Conservation (phyloP, 169 alveolate species). For the Plasmodium knowlesi region DNA sequence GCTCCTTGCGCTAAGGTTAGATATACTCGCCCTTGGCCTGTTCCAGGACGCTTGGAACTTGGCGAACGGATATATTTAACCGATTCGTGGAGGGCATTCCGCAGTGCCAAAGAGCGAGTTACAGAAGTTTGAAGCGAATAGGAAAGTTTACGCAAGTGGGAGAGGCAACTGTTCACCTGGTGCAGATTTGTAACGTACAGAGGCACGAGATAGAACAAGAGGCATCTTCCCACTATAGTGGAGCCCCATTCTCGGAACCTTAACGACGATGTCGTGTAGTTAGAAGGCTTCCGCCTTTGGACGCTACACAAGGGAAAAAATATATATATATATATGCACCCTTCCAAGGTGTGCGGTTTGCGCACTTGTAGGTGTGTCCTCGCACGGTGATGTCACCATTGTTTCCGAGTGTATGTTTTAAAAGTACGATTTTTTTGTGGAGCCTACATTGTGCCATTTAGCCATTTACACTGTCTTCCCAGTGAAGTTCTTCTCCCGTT, state of each 20-base stretch:
- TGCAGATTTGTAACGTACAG: too few relatives aligned
- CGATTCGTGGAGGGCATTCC: background rate
- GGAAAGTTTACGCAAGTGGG: background rate
- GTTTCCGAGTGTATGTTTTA: background rate
- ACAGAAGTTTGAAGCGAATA: background rate
- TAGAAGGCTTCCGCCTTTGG: background rate
- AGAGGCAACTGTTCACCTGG: too few relatives aligned
- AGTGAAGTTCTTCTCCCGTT: background rate
- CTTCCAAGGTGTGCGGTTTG: background rate
- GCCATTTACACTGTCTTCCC: background rate
- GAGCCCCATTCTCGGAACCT: background rate
- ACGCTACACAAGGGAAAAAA: background rate
- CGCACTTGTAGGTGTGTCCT: background rate
- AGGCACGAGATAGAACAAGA: too few relatives aligned
- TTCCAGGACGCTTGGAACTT: too few relatives aligned
- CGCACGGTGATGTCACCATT: background rate
- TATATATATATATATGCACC: background rate
- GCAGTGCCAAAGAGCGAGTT: background rate
- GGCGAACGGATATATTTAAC: background rate
- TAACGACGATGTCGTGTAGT: background rate
- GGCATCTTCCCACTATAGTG: background rate
- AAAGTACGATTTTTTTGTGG: background rate
- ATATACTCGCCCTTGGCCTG: too few relatives aligned
- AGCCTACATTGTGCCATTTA: background rate
- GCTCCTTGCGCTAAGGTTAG: too few relatives aligned